Percentiles rank a stretch among this genome's conserved stretches.
These are phyloP conservation scores for Begonia masoniana DNA, from an alignment of 306 rosid genomes.

Conservation along the genomic window DNA sequence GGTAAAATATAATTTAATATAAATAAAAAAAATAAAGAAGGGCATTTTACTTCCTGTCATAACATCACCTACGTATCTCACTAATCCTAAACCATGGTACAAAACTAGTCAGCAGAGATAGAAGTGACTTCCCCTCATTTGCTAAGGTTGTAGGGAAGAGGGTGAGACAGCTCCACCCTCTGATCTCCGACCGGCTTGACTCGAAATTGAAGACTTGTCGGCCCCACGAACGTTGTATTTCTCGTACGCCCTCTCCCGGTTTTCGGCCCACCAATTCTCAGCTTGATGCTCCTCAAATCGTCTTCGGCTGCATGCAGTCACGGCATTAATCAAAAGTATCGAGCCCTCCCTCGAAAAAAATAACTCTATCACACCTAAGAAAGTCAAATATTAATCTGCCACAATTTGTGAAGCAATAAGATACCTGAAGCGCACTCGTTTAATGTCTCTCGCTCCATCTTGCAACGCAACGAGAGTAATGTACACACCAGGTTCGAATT, in stretches of 20 bases:
- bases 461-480: slow-evolving; percentile 9
- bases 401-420: too few species aligned
- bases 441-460: slow-evolving; percentile 12
- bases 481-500: slow-evolving; percentile 15
- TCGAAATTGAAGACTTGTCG: slow-evolving; percentile 64
- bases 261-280: slow-evolving; percentile 98
- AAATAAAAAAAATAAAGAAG: too few species aligned
- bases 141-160: slow-evolving; percentile 37
- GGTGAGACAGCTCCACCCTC: slow-evolving; percentile 5
- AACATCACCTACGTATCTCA: too few species aligned
- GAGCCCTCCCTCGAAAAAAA: too few species aligned
- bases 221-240: slow-evolving; percentile 62
- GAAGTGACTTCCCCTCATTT: slow-evolving; percentile 3
- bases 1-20: too few species aligned
- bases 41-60: too few species aligned
- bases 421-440: slow-evolving; percentile 15
- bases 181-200: slow-evolving; percentile 10
- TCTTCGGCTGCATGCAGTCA: slow-evolving; percentile 57
- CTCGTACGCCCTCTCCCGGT: slow-evolving; percentile 73
- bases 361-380: too few species aligned
- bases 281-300: slow-evolving; percentile 94
- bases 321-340: not conserved
- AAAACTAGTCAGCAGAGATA: not conserved
- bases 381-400: too few species aligned
- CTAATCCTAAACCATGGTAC: slow-evolving; percentile 24